A percentile compares a stretch with the other conserved stretches of the same genome.
Evolutionary conservation across 306 rosid species (phyloP).

Genomic region (Vigna hirtella): DNA sequence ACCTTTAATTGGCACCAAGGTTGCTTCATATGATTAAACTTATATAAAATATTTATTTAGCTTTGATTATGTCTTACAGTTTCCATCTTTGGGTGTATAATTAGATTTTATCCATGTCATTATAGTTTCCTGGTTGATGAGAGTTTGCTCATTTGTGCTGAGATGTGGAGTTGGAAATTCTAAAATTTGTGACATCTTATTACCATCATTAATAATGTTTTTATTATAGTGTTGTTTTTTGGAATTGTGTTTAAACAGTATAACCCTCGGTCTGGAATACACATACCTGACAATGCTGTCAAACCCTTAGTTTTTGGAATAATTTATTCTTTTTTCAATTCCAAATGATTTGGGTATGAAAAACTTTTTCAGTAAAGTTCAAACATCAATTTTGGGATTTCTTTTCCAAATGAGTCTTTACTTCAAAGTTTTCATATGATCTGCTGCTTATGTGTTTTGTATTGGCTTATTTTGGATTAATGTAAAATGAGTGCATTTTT

Average conservation of each 20-base stretch:
- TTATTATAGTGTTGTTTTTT: slow-evolving; percentile 8
- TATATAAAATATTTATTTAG: background rate
- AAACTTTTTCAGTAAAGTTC: background rate
- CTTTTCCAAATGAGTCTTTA: background rate
- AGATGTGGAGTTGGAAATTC: slow-evolving; percentile 17
- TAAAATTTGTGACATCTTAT: slow-evolving; percentile 14
- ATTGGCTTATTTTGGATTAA: slow-evolving; percentile 24
- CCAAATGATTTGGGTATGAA: slow-evolving; percentile 5
- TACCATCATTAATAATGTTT: background rate
- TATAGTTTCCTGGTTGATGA: background rate
- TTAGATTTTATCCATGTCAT: slow-evolving; percentile 32
- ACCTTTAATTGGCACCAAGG: slow-evolving; percentile 26
- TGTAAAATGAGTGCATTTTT: too few species aligned
- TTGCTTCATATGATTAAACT: slow-evolving; percentile 20
- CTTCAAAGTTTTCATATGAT: slow-evolving; percentile 18
- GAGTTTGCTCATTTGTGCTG: slow-evolving; percentile 12
- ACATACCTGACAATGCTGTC: slow-evolving; percentile 16
- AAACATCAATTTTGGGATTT: background rate
- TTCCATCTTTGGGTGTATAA: slow-evolving; percentile 33
- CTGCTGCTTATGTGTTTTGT: slow-evolving; percentile 6
- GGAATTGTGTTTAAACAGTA: slow-evolving; percentile 6
- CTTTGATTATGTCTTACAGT: slow-evolving; percentile 4
- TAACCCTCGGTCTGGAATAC: slow-evolving; percentile 2
- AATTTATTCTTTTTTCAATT: slow-evolving; percentile 32
- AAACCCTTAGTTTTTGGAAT: slow-evolving; percentile 1